Conservation (phyloP, 2,329 filamentous ascomycete genomes). For the Claviceps purpurea region DNA sequence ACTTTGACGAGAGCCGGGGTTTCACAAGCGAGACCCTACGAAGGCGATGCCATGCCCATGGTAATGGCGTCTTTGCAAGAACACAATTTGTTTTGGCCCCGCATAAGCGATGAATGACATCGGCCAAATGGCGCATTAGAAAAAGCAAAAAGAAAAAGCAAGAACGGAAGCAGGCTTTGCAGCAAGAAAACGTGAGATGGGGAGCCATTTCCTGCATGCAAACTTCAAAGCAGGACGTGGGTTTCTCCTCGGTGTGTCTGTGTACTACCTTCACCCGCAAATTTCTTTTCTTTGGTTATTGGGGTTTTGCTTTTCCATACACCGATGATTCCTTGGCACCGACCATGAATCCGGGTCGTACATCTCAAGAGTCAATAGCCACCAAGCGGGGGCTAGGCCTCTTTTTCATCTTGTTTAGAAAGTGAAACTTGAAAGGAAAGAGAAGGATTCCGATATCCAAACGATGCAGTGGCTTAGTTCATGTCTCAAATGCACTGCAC, state of each 20-base stretch:
- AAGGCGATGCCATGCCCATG: background rate
- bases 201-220: background rate
- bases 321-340: too few relatives aligned
- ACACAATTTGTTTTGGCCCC: background rate
- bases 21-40: background rate
- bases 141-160: background rate
- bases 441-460: too few relatives aligned
- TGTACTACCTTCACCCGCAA: too few relatives aligned
- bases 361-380: too few relatives aligned
- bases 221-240: background rate
- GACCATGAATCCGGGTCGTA: too few relatives aligned
- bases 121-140: background rate
- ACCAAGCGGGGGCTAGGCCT: too few relatives aligned
- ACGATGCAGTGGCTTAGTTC: too few relatives aligned
- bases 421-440: too few relatives aligned
- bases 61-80: background rate
- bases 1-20: background rate
- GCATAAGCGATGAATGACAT: background rate
- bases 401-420: too few relatives aligned
- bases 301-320: too few relatives aligned
- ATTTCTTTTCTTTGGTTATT: too few relatives aligned
- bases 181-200: background rate
- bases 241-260: constrained; percentile 1
- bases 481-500: too few relatives aligned
- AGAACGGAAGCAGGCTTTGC: background rate